A percentile compares a stretch with the other conserved stretches of the same genome.
These are phyloP conservation scores for Spironucleus salmonicida DNA, from an alignment of 208 protist genomes.

Conservation along the genomic window DNA sequence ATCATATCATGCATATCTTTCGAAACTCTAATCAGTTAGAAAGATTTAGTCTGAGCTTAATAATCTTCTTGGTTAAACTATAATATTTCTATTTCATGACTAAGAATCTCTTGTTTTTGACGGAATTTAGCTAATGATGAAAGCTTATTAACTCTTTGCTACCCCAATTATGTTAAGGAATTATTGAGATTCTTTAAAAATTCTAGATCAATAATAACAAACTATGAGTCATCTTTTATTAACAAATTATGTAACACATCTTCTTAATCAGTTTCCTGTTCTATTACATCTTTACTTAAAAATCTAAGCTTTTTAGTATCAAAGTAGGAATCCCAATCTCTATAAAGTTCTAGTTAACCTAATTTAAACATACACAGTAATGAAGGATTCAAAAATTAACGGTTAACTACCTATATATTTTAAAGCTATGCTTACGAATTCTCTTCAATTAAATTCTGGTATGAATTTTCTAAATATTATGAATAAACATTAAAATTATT, in stretches of 20 bases:
- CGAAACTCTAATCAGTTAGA: neutral
- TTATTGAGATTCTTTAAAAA: slow-evolving; percentile 4
- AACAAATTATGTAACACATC: neutral
- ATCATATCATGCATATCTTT: slow-evolving; percentile 26
- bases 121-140: neutral
- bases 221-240: slow-evolving; percentile 12
- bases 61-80: neutral
- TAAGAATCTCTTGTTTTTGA: neutral
- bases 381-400: too few species aligned
- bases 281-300: too few species aligned
- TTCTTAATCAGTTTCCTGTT: too few species aligned
- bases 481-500: too few species aligned
- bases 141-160: neutral
- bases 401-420: too few species aligned
- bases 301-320: too few species aligned
- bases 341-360: too few species aligned
- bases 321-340: too few species aligned
- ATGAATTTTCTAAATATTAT: too few species aligned
- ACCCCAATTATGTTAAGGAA: neutral
- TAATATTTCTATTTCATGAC: neutral
- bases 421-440: too few species aligned
- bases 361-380: too few species aligned
- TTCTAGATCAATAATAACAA: neutral
- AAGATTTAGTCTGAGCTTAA: neutral
- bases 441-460: too few species aligned